Percentiles rank a stretch among this genome's conserved stretches.
Evolutionary conservation across 805 yeast genomes (phyloP).

Genomic region (Scheffersomyces lignosus): DNA sequence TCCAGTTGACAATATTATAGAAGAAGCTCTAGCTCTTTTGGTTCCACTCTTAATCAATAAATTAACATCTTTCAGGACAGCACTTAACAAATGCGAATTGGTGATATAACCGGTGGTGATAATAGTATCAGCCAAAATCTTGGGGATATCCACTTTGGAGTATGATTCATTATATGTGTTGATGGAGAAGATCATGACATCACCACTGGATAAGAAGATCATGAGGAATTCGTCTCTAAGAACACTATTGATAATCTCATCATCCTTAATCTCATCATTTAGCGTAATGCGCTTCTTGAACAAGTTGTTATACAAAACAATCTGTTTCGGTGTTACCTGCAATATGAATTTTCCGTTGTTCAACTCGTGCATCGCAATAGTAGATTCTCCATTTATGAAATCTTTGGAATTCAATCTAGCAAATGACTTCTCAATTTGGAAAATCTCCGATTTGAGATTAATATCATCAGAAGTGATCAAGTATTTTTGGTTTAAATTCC

Average conservation of each 20-base stretch:
- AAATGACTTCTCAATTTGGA: slow-evolving; percentile 61
- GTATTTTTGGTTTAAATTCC: slow-evolving; percentile 68
- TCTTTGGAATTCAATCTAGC: slow-evolving; percentile 60
- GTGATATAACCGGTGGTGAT: slow-evolving; percentile 71
- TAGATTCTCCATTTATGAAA: slow-evolving; percentile 61
- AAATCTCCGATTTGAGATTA: slow-evolving; percentile 65
- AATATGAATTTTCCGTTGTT: slow-evolving; percentile 58
- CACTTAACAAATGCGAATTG: slow-evolving; percentile 48
- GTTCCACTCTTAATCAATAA: slow-evolving; percentile 30
- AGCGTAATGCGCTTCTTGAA: slow-evolving; percentile 55
- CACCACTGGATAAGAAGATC: slow-evolving; percentile 68
- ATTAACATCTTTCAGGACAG: slow-evolving; percentile 32
- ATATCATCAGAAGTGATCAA: slow-evolving; percentile 70
- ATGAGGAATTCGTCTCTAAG: slow-evolving; percentile 63
- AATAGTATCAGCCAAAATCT: slow-evolving; percentile 46
- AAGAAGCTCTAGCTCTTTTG: slow-evolving; percentile 23
- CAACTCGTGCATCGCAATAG: slow-evolving; percentile 66
- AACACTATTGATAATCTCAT: slow-evolving; percentile 63
- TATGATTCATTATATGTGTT: slow-evolving; percentile 39
- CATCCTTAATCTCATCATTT: slow-evolving; percentile 43
- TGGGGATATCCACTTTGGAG: slow-evolving; percentile 38
- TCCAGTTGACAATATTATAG: not conserved
- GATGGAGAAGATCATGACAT: slow-evolving; percentile 53
- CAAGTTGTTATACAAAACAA: slow-evolving; percentile 58
- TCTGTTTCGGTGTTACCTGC: slow-evolving; percentile 69